A percentile compares a stretch with the other conserved stretches of the same genome.
Conservation (phyloP, 768 basidiomycete species). For the Leccinum barrowsii region DNA sequence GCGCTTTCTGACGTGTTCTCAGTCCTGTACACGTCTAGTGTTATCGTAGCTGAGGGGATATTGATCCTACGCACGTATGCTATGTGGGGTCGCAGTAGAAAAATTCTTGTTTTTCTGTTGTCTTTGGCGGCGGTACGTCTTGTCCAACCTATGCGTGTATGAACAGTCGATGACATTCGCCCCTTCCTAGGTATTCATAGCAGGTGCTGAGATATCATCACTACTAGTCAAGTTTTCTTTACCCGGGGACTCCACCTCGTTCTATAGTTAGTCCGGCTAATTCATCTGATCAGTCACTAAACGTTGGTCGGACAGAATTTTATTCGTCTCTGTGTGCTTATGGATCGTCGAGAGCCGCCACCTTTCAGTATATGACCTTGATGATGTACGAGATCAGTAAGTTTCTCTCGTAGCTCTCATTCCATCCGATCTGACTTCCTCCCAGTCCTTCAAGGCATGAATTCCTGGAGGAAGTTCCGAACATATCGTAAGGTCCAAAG, state of each 20-base stretch:
- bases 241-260: slow-evolving; percentile 14
- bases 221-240: slow-evolving; percentile 4
- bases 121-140: slow-evolving; percentile 16
- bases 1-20: neutral
- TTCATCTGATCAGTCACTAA: neutral
- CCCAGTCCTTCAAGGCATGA: slow-evolving; percentile 26
- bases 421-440: neutral
- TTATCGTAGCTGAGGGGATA: slow-evolving; percentile 16
- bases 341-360: slow-evolving; percentile 12
- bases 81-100: slow-evolving; percentile 20
- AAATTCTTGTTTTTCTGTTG: slow-evolving; percentile 15
- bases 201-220: slow-evolving; percentile 11
- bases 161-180: neutral
- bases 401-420: neutral
- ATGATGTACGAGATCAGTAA: slow-evolving; percentile 21
- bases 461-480: slow-evolving; percentile 21
- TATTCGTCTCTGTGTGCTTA: slow-evolving; percentile 18
- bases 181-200: slow-evolving; percentile 13
- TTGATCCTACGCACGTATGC: slow-evolving; percentile 28
- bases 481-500: slow-evolving; percentile 20
- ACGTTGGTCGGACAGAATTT: slow-evolving; percentile 9
- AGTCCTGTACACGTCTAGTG: slow-evolving; percentile 15
- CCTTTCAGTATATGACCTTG: slow-evolving; percentile 14
- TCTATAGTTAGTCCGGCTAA: slow-evolving; percentile 19
- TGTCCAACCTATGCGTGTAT: neutral